phyloP scores from a whole-genome alignment of 352 stramenopile genomes.

The Pythium myriotylum region DNA sequence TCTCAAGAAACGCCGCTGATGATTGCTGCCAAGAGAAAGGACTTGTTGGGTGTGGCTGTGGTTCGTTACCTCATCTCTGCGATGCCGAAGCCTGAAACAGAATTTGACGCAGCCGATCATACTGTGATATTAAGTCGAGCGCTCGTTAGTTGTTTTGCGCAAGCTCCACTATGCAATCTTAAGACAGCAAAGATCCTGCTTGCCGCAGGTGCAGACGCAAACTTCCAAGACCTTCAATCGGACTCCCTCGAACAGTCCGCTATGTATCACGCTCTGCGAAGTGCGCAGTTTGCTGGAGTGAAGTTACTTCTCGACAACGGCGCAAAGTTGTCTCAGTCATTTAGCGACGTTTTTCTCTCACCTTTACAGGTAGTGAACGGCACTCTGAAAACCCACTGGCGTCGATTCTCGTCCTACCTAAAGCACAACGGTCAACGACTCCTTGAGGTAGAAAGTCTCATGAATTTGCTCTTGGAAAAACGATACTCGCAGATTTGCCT shows the following conservation, averaged over 20 bases:
- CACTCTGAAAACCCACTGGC: slow-evolving; percentile 35
- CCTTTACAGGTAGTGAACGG: slow-evolving; percentile 25
- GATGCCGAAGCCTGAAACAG: not conserved
- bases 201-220: slow-evolving; percentile 36
- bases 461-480: slow-evolving; percentile 44
- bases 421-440: slow-evolving; percentile 34
- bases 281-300: slow-evolving; percentile 36
- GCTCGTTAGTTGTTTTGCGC: slow-evolving; percentile 42
- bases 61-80: slow-evolving; percentile 34
- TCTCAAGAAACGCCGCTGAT: slow-evolving; percentile 37
- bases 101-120: slow-evolving; percentile 7
- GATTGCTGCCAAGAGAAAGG: slow-evolving; percentile 42
- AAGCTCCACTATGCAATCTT: slow-evolving; percentile 41
- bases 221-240: slow-evolving; percentile 17
- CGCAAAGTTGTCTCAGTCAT: slow-evolving; percentile 30
- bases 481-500: slow-evolving; percentile 19
- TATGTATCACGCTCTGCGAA: slow-evolving; percentile 38
- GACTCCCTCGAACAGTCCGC: slow-evolving; percentile 28
- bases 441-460: slow-evolving; percentile 46
- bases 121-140: slow-evolving; percentile 27
- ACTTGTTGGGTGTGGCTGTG: slow-evolving; percentile 37
- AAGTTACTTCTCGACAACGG: slow-evolving; percentile 50
- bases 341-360: slow-evolving; percentile 41
- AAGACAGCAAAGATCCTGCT: slow-evolving; percentile 45
- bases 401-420: slow-evolving; percentile 37